Evolutionary conservation across 2,329 filamentous ascomycete genomes (phyloP).

Genomic region (Fusarium ramigenum): DNA sequence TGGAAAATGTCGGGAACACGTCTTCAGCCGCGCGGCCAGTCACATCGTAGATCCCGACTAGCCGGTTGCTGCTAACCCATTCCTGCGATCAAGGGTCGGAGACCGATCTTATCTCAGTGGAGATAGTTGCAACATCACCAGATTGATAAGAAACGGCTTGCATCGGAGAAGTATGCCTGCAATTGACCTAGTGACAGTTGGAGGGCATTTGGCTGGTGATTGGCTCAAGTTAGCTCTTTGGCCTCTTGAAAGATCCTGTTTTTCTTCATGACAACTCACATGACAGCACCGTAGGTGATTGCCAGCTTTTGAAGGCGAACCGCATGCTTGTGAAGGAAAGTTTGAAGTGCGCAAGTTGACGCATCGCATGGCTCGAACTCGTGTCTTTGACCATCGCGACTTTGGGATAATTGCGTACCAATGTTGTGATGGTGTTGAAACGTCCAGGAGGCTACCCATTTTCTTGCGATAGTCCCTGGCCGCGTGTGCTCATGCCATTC

Average conservation of each 20-base stretch:
- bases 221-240: background rate
- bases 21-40: constrained; percentile 35
- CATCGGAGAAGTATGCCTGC: background rate
- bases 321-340: background rate
- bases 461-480: background rate
- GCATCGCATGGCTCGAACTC: background rate
- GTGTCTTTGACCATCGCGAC: background rate
- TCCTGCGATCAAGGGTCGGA: constrained; percentile 15
- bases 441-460: background rate
- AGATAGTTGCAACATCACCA: constrained; percentile 2
- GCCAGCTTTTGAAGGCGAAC: background rate
- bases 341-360: background rate
- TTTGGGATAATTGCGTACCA: background rate
- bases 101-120: constrained; percentile 27
- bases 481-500: constrained; percentile 22
- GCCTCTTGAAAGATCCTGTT: too few relatives aligned
- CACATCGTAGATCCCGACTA: constrained; percentile 2
- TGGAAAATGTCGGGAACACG: background rate
- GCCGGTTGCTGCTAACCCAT: constrained; percentile 12
- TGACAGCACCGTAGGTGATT: background rate
- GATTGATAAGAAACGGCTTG: constrained; percentile 33
- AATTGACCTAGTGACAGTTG: background rate
- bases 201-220: background rate
- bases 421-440: background rate
- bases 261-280: background rate